These are phyloP conservation scores for Botrytis sinoallii DNA, from an alignment of 2,329 filamentous ascomycete genomes.

Conservation along the genomic window DNA sequence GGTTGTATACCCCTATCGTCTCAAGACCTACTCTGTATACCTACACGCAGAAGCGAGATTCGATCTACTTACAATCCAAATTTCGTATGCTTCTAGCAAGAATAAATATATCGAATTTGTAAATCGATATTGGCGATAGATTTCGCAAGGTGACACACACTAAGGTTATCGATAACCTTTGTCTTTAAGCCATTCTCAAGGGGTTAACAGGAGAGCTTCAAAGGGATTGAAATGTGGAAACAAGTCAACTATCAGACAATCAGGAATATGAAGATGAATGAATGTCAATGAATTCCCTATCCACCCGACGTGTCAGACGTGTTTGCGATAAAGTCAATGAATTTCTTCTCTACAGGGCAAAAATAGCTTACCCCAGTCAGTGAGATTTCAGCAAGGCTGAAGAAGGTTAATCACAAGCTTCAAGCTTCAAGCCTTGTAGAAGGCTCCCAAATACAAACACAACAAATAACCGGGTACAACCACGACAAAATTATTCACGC, in stretches of 20 bases:
- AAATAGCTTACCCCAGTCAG: background rate
- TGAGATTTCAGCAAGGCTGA: background rate
- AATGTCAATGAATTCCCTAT: background rate
- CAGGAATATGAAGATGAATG: background rate
- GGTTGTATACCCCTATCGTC: background rate
- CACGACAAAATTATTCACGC: background rate
- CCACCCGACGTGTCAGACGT: background rate
- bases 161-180: background rate
- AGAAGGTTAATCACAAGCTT: background rate
- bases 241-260: background rate
- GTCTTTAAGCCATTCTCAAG: background rate
- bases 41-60: background rate
- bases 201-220: background rate
- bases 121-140: background rate
- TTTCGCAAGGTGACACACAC: background rate
- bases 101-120: background rate
- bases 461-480: background rate
- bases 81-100: background rate
- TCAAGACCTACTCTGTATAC: background rate
- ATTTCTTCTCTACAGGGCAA: background rate
- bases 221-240: background rate
- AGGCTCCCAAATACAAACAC: background rate
- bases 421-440: background rate
- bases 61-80: background rate
- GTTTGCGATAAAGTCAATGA: background rate